Evolutionary conservation across 345 rosid genomes (phyloP), one percentile per base, ranked within the genome.

Genomic region (Noccaea bulbosa): DNA sequence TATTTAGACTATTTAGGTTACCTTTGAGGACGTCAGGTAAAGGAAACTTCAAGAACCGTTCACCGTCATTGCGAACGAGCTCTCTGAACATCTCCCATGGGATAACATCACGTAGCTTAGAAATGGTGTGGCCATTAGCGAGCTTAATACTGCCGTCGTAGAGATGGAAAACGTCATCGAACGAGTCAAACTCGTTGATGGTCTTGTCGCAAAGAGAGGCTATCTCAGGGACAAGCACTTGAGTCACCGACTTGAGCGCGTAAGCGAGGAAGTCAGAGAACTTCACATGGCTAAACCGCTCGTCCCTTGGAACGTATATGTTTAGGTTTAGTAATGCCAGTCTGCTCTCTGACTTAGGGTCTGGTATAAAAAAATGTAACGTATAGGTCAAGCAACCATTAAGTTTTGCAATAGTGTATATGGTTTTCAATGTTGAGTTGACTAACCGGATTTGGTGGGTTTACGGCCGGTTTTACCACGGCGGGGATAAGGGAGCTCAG

Each of bases 61-160:
- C 97, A 6, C 99, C 97, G 5, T 89, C 95, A 6, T 74, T 88
- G 7, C 95, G 95, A 63, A 83, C 73, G 6, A 94, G 96, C 79
- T 94, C 99, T 75, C 78, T 85, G 48, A 91, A 77, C 89, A 91
- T 60, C 85, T 89, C 97, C 95, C 91, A 91, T 0, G 99, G 96
- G 51, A 94, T 77, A 66, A 75, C 32, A 0, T 89, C 82, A 76
- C 87, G 88, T 47, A 89, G 76, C 78, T 86, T 87, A 27, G 73
- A 33, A 2, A 82, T 32, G 8, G 62, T 72, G 0, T 57, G 49
- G 2, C 55, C 76, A 51, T 72, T 63, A 2, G 87, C 88, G 39
- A 82, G 75, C 58, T 77, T 78, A 35, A 89, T 38, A 38, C 95
- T 79, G n/a, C 88, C 91, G 57, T 89, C 89, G 20, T 94, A 89